Conservation (phyloP, 371 early-diverging fungal species). For the Zopfochytrium polystomum region DNA sequence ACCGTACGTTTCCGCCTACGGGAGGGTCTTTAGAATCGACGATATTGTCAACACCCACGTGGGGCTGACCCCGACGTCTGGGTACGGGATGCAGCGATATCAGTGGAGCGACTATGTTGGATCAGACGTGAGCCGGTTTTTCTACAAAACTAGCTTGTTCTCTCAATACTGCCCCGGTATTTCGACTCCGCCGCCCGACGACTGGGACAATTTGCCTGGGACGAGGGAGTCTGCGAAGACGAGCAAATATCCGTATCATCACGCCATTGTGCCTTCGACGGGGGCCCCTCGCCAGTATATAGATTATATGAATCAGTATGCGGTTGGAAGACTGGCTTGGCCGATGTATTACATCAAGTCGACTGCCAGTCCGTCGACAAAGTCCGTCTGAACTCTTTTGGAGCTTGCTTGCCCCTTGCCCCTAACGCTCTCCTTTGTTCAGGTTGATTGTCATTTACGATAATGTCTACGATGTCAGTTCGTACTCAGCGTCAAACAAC, state of each 20-base stretch:
- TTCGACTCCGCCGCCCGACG: slow-evolving; percentile 22
- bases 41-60: slow-evolving; percentile 34
- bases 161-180: slow-evolving; percentile 37
- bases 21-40: slow-evolving; percentile 30
- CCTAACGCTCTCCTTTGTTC: background rate
- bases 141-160: slow-evolving; percentile 35
- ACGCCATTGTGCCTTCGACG: slow-evolving; percentile 10
- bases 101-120: slow-evolving; percentile 23
- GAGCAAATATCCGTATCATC: slow-evolving; percentile 18
- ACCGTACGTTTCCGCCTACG: slow-evolving; percentile 27
- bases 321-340: slow-evolving; percentile 33
- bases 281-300: slow-evolving; percentile 33
- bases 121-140: slow-evolving; percentile 41
- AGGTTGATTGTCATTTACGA: slow-evolving; percentile 41
- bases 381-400: slow-evolving; percentile 9
- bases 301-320: slow-evolving; percentile 42
- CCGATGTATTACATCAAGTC: slow-evolving; percentile 18
- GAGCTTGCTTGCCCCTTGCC: background rate
- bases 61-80: too few species aligned
- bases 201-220: slow-evolving; percentile 40
- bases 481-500: slow-evolving; percentile 24
- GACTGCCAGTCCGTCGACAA: slow-evolving; percentile 9
- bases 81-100: slow-evolving; percentile 31
- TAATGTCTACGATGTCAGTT: slow-evolving; percentile 48
- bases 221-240: too few species aligned